These are phyloP conservation scores for Neopestalotiopsis rosae DNA, from an alignment of 2,329 filamentous ascomycete genomes.

Conservation along the genomic window DNA sequence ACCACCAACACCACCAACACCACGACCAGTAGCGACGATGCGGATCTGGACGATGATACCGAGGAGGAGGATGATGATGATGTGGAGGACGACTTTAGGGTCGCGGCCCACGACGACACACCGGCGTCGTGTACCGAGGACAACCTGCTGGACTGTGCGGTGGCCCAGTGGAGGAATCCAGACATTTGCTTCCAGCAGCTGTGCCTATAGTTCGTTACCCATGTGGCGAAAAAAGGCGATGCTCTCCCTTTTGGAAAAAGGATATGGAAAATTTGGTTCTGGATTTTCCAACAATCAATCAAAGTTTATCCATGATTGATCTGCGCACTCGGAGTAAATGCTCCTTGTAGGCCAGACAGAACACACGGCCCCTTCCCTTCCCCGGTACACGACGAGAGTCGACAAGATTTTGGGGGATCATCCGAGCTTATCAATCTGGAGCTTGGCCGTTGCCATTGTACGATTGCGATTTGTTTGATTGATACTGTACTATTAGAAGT, in stretches of 20 bases:
- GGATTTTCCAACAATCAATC: too few species aligned
- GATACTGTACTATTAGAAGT: not conserved
- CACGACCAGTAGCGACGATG: too few species aligned
- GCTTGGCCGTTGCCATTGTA: not conserved
- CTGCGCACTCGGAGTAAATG: too few species aligned
- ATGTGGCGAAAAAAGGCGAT: not conserved
- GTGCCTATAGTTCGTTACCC: not conserved
- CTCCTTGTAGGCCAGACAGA: too few species aligned
- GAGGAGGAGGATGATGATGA: not conserved
- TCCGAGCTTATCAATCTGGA: not conserved
- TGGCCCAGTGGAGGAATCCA: conserved; percentile 9
- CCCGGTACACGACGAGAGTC: not conserved
- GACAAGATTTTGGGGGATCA: not conserved
- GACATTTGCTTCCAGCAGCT: conserved; percentile 13
- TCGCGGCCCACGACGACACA: not conserved
- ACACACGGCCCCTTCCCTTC: not conserved
- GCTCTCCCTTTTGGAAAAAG: too few species aligned
- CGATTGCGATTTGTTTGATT: not conserved
- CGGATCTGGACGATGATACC: too few species aligned
- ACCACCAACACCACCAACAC: not conserved
- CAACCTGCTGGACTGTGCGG: conserved; percentile 11
- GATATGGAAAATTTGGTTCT: too few species aligned
- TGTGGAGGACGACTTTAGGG: not conserved
- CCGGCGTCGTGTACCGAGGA: conserved; percentile 10
- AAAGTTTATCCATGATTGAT: too few species aligned